Percentiles rank a stretch among this genome's conserved stretches.
Conservation (phyloP, 2,329 filamentous ascomycete species). For the Scedosporium apiospermum region DNA sequence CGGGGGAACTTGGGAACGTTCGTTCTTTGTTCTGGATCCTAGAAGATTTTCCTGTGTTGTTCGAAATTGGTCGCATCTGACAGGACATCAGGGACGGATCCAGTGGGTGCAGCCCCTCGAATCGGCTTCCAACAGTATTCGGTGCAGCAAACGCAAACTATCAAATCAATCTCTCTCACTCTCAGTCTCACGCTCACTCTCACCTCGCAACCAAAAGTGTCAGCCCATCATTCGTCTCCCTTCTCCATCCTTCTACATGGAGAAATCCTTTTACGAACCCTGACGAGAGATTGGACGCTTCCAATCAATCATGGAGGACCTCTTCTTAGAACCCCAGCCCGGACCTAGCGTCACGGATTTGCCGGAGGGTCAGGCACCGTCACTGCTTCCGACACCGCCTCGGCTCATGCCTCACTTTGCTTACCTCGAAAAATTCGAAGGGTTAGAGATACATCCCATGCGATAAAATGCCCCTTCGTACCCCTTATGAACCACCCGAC, state of each 20-base stretch:
- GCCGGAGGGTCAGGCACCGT: background rate
- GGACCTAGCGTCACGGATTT: background rate
- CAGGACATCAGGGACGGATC: background rate
- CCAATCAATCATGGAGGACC: background rate
- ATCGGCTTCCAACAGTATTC: background rate
- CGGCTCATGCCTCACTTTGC: constrained; percentile 2
- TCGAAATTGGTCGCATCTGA: no score
- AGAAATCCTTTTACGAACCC: background rate
- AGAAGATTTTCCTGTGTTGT: no score
- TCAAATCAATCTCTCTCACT: background rate
- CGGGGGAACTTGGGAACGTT: no score
- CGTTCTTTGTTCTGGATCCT: no score
- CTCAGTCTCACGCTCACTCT: background rate
- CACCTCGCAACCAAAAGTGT: background rate
- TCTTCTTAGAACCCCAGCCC: background rate
- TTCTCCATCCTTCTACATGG: background rate
- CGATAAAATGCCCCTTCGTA: background rate
- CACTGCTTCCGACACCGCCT: background rate
- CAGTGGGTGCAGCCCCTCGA: background rate
- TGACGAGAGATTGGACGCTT: background rate
- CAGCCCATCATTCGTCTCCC: background rate
- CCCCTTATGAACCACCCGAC: background rate
- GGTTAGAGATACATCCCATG: background rate
- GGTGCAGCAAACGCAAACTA: background rate
- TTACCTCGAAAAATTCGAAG: constrained; percentile 2